A percentile compares a stretch with the other conserved stretches of the same genome.
phyloP scores from a whole-genome alignment of 1,284 basidiomycete genomes.

The Neolentinus lepideus region DNA sequence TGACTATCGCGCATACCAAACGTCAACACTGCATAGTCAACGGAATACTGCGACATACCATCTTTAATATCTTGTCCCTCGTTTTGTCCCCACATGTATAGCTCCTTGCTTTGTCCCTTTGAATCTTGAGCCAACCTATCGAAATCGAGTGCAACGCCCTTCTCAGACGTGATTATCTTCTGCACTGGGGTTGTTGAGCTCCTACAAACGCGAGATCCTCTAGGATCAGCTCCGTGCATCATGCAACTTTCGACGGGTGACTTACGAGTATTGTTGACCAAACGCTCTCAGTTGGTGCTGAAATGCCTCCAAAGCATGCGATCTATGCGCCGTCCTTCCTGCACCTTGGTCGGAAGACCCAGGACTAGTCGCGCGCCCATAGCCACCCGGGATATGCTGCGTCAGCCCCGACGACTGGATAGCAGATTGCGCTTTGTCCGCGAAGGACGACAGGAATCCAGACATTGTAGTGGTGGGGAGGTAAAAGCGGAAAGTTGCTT shows the following conservation, averaged over 20 bases:
- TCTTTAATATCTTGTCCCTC: constrained; percentile 68
- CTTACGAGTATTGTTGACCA: constrained; percentile 69
- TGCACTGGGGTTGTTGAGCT: constrained; percentile 57
- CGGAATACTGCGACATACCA: constrained; percentile 33
- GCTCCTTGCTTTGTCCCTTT: constrained; percentile 70
- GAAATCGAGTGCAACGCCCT: constrained; percentile 67
- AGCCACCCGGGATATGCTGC: constrained; percentile 35
- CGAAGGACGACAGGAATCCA: constrained; percentile 54
- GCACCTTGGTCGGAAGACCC: constrained; percentile 31
- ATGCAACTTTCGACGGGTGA: constrained; percentile 7
- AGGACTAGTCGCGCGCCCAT: constrained; percentile 18
- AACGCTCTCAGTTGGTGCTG: constrained; percentile 65
- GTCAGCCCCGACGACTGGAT: constrained; percentile 51
- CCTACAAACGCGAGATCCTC: constrained; percentile 10
- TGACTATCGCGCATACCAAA: constrained; percentile 42
- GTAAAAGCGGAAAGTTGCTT: neutral
- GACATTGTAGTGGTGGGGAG: constrained; percentile 13
- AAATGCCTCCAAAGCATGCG: constrained; percentile 47
- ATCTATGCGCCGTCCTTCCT: constrained; percentile 18
- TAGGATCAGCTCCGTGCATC: neutral
- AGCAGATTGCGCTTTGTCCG: constrained; percentile 68
- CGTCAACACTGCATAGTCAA: neutral
- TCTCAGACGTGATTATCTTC: constrained; percentile 69
- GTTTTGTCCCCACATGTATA: constrained; percentile 73
- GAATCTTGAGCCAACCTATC: constrained; percentile 56